A percentile compares a stretch with the other conserved stretches of the same genome.
Conservation (phyloP, 2,329 filamentous ascomycete genomes). For the Periglandula ipomoeae region DNA sequence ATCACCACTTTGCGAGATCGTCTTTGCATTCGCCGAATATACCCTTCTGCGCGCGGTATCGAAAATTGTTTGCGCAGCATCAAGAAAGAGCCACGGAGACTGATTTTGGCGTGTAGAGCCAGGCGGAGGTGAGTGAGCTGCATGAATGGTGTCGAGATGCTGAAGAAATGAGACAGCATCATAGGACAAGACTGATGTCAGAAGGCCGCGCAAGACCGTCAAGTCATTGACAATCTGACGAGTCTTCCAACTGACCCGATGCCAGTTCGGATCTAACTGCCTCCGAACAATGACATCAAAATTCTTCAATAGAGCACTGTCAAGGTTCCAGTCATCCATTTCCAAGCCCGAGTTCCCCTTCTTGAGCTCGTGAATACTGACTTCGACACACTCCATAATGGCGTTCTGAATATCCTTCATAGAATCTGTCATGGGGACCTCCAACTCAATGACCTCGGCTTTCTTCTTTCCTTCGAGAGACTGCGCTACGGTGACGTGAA, state of each 20-base stretch:
- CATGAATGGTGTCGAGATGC: slow-evolving; percentile 88
- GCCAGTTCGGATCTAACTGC: slow-evolving; percentile 94
- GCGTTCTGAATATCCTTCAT: slow-evolving; percentile 94
- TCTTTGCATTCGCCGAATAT: slow-evolving; percentile 60
- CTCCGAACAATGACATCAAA: slow-evolving; percentile 84
- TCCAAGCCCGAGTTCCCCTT: slow-evolving; percentile 85
- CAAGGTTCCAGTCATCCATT: slow-evolving; percentile 94
- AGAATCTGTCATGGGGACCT: slow-evolving; percentile 88
- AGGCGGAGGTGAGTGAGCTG: slow-evolving; percentile 79
- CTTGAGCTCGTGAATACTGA: slow-evolving; percentile 86
- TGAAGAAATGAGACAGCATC: slow-evolving; percentile 88
- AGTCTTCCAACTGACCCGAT: slow-evolving; percentile 89
- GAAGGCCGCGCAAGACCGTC: slow-evolving; percentile 69
- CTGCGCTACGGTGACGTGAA: slow-evolving; percentile 82
- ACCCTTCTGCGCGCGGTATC: slow-evolving; percentile 81
- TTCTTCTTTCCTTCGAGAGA: slow-evolving; percentile 87
- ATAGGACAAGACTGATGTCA: slow-evolving; percentile 74
- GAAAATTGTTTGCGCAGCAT: slow-evolving; percentile 91
- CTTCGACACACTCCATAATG: slow-evolving; percentile 90
- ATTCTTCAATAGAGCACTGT: slow-evolving; percentile 84
- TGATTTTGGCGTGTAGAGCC: slow-evolving; percentile 82
- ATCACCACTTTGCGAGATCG: slow-evolving; percentile 32
- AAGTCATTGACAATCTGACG: slow-evolving; percentile 90
- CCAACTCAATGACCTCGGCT: slow-evolving; percentile 93
- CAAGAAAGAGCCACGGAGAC: slow-evolving; percentile 92